Base-by-base conservation (phyloP, 2,329 filamentous ascomycete genomes). In the Fusarium nygamai region DNA sequence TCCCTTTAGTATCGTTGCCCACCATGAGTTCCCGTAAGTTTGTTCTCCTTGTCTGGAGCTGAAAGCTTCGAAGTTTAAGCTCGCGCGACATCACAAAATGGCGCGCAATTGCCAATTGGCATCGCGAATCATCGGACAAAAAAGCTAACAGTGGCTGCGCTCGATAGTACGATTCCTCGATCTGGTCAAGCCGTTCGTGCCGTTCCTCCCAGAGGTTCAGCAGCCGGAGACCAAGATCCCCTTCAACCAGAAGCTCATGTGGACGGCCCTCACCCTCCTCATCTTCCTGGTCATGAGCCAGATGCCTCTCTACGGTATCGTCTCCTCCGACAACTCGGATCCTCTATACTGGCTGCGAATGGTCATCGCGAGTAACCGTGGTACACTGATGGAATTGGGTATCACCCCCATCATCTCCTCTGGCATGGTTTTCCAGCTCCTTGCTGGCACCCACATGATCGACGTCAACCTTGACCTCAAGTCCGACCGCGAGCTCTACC, bases 201-300 rank as follows among this genome's bases (percentile, higher is more conserved):
- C 96, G 88, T 95, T 98, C 91, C 94, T 99, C 85, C 96, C 96
- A 83, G 96, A 99, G 93, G 96, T 99, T 86, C 93, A 96, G 88
- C 93, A 97, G 83, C 96, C 96, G 79, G 96, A 99, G 88, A 98
- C 95, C 85, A 98, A 98, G 89, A 93, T 98, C 68, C 94, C 95
- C 79, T 99, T 99, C 92, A 97, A 98, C 90, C 96, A 98, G 86
- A 95, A 96, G 89, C 87, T 96, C 88, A 96, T 96, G 94, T 96
- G 94, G 94, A 96, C 94, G 77, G 94, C 93, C 84, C 91, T 96
- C 84, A 98, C 96, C 76, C 91, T 99, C 80, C 89, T 99, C 85
- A 97, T 98, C 88, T 99, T 99, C 91, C 88, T 99, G 90, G 95
- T 99, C 86, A 99, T 99, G 96, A 98, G 95, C 88, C 96, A 98